phyloP scores from a whole-genome alignment of 805 yeast species.

The Metschnikowia santaceciliae region DNA sequence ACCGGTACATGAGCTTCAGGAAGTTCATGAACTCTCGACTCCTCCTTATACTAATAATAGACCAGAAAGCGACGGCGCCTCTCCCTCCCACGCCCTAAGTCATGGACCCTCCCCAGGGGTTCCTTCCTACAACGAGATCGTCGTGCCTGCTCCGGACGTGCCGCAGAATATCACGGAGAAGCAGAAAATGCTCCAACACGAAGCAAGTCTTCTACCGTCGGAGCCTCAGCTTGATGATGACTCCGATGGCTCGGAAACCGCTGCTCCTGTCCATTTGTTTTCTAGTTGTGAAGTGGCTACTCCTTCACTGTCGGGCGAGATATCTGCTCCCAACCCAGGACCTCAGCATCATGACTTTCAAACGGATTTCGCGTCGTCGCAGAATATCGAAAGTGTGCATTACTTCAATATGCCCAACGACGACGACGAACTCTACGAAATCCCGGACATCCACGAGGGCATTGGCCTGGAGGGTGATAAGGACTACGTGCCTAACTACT shows the following conservation, averaged over 20 bases:
- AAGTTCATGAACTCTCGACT: conserved; percentile 20
- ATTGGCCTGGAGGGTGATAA: conserved; percentile 19
- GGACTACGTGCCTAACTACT: conserved; percentile 36
- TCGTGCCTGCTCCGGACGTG: conserved; percentile 9
- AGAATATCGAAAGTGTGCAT: conserved; percentile 4
- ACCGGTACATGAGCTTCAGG: conserved; percentile 9
- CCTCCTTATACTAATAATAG: conserved; percentile 25
- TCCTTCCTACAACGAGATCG: conserved; percentile 27
- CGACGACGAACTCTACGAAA: conserved; percentile 18
- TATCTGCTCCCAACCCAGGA: background rate
- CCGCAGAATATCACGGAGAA: conserved; percentile 47
- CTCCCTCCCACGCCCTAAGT: background rate
- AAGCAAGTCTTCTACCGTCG: conserved; percentile 61
- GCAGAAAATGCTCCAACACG: conserved; percentile 49
- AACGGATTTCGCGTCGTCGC: background rate
- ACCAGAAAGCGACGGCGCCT: conserved; percentile 1
- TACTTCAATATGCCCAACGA: conserved; percentile 8
- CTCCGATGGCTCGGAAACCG: conserved; percentile 19
- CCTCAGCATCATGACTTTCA: conserved; percentile 3
- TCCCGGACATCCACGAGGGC: conserved; percentile 13
- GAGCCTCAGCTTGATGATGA: conserved; percentile 33
- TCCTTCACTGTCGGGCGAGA: background rate
- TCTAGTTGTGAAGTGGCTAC: background rate
- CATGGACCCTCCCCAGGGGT: background rate
- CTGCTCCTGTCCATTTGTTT: background rate